Conservation (phyloP, 257 asterid genomes). For the Jasminum sambac region DNA sequence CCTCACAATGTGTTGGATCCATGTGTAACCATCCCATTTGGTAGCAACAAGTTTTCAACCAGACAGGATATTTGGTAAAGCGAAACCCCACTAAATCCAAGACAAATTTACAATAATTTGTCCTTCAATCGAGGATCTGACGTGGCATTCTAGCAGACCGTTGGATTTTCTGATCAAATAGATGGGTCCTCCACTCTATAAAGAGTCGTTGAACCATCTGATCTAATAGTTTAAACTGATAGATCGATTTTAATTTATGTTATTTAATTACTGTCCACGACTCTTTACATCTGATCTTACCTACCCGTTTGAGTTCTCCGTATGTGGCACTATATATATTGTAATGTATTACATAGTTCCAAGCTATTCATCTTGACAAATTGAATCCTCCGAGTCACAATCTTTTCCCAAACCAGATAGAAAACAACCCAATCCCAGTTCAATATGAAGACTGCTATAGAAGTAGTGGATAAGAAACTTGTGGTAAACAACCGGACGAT, state of each 20-base stretch:
- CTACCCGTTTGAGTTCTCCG: no score
- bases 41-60: neutral
- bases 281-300: no score
- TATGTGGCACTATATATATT: no score
- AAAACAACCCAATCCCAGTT: no score
- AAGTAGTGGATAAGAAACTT: constrained; percentile 34
- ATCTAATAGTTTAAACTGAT: no score
- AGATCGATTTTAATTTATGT: no score
- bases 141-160: constrained; percentile 42
- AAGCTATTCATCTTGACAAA: neutral
- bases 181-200: no score
- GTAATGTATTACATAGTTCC: neutral
- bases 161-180: neutral
- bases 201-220: no score
- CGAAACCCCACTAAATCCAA: neutral
- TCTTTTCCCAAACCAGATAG: neutral
- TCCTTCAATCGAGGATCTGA: constrained; percentile 35
- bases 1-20: neutral
- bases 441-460: constrained; percentile 33
- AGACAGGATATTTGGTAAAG: neutral
- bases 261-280: no score
- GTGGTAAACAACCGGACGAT: constrained; percentile 37
- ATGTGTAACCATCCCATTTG: neutral
- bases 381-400: no score
- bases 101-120: neutral